phyloP scores from a whole-genome alignment of 805 yeast genomes.

The Candida tibetensis region DNA sequence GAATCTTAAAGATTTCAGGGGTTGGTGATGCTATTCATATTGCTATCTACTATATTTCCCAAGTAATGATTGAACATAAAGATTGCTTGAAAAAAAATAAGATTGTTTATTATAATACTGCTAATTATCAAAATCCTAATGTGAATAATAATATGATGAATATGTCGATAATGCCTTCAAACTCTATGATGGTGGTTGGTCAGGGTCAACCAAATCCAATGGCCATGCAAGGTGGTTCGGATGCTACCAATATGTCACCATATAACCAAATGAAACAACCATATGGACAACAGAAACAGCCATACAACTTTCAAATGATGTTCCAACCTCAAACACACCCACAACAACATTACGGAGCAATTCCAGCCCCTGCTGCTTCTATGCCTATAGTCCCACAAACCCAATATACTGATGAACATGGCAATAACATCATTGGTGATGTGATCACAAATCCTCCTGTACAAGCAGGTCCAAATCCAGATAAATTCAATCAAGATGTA shows the following conservation, averaged over 20 bases:
- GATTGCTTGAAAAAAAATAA: conserved; percentile 52
- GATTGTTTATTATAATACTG: conserved; percentile 58
- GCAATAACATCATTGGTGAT: conserved; percentile 43
- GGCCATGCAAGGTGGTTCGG: conserved; percentile 14
- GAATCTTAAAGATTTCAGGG: conserved; percentile 67
- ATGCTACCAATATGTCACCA: conserved; percentile 4
- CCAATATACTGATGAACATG: conserved; percentile 43
- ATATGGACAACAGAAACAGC: conserved; percentile 18
- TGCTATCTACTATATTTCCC: conserved; percentile 72
- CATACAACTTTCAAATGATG: conserved; percentile 40
- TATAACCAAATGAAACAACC: conserved; percentile 9
- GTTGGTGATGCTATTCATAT: conserved; percentile 87
- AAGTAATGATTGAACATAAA: conserved; percentile 61
- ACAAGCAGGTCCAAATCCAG: conserved; percentile 36
- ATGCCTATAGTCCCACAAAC: conserved; percentile 17
- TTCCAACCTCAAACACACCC: conserved; percentile 39
- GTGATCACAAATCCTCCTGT: conserved; percentile 41
- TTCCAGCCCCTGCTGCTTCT: conserved; percentile 13
- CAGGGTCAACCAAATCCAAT: conserved; percentile 13
- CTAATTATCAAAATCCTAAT: conserved; percentile 27
- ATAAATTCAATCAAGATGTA: conserved; percentile 63
- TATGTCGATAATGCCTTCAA: conserved; percentile 23
- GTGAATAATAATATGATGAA: conserved; percentile 13
- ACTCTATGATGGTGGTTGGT: conserved; percentile 21
- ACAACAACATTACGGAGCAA: conserved; percentile 23